phyloP scores from a whole-genome alignment of 2,329 filamentous ascomycete genomes.

The Fusarium tjaetaba region DNA sequence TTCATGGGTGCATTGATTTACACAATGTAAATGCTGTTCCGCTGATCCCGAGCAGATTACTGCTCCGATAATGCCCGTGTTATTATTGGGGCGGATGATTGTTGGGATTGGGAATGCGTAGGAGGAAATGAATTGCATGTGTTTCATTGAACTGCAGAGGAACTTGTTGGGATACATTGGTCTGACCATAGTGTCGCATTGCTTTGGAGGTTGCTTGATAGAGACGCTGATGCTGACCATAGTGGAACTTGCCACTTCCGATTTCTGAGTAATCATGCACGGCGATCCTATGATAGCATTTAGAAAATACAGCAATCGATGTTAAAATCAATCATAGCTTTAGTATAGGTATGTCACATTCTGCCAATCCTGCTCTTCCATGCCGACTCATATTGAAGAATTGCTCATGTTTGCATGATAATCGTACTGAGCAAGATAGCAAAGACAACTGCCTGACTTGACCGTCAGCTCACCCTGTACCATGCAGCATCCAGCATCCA shows the following conservation, averaged over 20 bases:
- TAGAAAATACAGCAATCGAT: too few species aligned
- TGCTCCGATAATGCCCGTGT: not conserved
- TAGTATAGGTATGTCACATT: accelerated
- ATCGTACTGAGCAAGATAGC: not conserved
- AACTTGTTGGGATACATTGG: not conserved
- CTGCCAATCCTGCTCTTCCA: accelerated
- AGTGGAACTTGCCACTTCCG: too few species aligned
- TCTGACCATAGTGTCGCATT: not conserved
- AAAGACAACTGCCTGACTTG: not conserved
- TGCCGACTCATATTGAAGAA: accelerated
- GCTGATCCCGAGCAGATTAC: not conserved
- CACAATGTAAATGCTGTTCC: not conserved
- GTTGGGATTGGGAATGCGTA: not conserved
- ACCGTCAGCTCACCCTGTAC: not conserved
- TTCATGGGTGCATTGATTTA: not conserved
- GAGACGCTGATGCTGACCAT: not conserved
- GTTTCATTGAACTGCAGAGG: accelerated
- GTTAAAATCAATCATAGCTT: accelerated
- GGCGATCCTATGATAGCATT: too few species aligned
- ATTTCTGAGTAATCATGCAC: not conserved
- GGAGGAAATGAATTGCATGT: accelerated
- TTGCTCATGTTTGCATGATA: not conserved
- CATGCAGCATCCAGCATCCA: not conserved
- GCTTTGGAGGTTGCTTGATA: not conserved
- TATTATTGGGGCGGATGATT: not conserved